Evolutionary conservation across 768 basidiomycete species (phyloP).

Genomic region (Suillus clintonianus): DNA sequence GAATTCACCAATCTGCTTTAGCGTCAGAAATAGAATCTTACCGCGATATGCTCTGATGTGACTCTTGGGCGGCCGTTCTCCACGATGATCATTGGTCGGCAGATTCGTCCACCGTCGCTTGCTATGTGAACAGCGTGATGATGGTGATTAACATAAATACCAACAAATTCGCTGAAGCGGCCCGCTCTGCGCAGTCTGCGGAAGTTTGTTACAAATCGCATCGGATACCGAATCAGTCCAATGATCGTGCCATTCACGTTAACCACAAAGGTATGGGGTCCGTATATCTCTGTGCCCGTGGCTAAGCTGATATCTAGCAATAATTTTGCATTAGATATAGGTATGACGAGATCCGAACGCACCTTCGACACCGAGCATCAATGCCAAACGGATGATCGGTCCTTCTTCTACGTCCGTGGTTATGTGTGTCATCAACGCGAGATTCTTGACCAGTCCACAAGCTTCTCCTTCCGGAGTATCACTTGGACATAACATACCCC

Average conservation of each 20-base stretch:
- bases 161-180: constrained; percentile 93
- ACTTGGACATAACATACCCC: constrained; percentile 97
- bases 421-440: constrained; percentile 99
- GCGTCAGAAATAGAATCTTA: constrained; percentile 38
- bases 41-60: constrained; percentile 75
- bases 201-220: constrained; percentile 87
- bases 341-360: constrained; percentile 20
- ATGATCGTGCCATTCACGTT: constrained; percentile 97
- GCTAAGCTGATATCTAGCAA: constrained; percentile 80
- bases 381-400: constrained; percentile 85
- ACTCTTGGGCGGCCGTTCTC: constrained; percentile 80
- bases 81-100: constrained; percentile 96
- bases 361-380: constrained; percentile 98
- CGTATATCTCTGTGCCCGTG: constrained; percentile 95
- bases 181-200: constrained; percentile 90
- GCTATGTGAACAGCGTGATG: constrained; percentile 95
- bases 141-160: constrained; percentile 94
- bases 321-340: constrained; percentile 13
- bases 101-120: constrained; percentile 95
- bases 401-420: constrained; percentile 98
- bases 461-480: constrained; percentile 99
- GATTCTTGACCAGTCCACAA: constrained; percentile 96
- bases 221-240: constrained; percentile 85
- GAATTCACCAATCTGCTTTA: constrained; percentile 5
- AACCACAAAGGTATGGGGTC: constrained; percentile 89